A percentile compares a stretch with the other conserved stretches of the same genome.
Evolutionary conservation across 129 eudicot genomes (phyloP).

Genomic region (Ambrosia trifida): DNA sequence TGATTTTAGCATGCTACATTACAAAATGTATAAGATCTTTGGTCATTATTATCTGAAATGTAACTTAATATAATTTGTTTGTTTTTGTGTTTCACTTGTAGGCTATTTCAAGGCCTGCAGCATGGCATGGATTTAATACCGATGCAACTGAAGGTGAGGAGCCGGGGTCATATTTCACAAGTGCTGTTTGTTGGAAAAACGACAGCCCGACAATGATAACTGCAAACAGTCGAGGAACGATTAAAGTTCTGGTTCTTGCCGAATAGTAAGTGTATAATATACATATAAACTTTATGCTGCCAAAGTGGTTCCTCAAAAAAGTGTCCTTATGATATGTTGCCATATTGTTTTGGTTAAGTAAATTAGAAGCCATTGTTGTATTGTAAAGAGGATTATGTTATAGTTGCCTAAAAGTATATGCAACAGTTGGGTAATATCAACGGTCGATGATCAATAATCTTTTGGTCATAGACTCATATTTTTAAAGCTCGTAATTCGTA

Average conservation of each 20-base stretch:
- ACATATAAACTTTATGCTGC: constrained; percentile 7
- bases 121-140: constrained; percentile 56
- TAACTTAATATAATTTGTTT: background rate
- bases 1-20: background rate
- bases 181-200: constrained; percentile 90
- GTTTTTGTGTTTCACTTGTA: constrained; percentile 22
- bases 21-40: background rate
- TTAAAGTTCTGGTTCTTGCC: constrained; percentile 76
- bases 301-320: constrained; percentile 10
- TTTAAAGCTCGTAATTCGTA: background rate
- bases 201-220: constrained; percentile 79
- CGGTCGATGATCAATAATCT: background rate
- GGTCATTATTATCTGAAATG: background rate
- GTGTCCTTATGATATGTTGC: constrained; percentile 5
- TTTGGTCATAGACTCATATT: background rate
- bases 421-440: background rate
- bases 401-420: background rate
- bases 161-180: constrained; percentile 68
- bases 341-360: constrained; percentile 16
- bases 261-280: constrained; percentile 43
- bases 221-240: constrained; percentile 85
- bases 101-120: constrained; percentile 82
- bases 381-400: constrained; percentile 13
- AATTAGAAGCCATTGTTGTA: constrained; percentile 13
- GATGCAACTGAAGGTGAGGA: constrained; percentile 58